phyloP scores from a whole-genome alignment of 805 yeast genomes.

The Spencermartinsiella europaea region DNA sequence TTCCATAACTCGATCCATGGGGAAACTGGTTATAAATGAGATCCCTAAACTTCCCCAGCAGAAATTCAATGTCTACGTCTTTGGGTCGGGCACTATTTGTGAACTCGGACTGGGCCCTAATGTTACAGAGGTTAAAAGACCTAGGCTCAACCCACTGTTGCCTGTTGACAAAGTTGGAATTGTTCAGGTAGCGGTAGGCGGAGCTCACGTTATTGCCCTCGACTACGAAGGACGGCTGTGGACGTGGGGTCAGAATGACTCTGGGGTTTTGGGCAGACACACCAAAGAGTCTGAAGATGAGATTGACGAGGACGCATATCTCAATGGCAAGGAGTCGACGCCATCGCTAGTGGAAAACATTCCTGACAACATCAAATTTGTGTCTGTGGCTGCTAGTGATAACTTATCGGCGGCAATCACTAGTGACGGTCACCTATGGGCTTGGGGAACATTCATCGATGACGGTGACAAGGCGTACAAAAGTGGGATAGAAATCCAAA shows the following conservation, averaged over 20 bases:
- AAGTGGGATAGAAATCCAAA: constrained; percentile 58
- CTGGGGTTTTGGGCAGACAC: constrained; percentile 85
- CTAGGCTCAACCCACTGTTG: constrained; percentile 80
- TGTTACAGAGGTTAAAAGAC: constrained; percentile 92
- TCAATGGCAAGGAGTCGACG: constrained; percentile 84
- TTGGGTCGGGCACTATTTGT: constrained; percentile 98
- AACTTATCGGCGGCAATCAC: constrained; percentile 77
- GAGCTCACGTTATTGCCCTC: constrained; percentile 86
- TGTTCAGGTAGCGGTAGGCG: constrained; percentile 90
- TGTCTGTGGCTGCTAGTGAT: constrained; percentile 87
- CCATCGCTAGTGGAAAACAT: constrained; percentile 76
- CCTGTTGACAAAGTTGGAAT: constrained; percentile 59
- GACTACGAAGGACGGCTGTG: constrained; percentile 75
- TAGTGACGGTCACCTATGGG: constrained; percentile 81
- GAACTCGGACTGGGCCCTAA: constrained; percentile 96
- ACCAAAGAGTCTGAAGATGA: constrained; percentile 51
- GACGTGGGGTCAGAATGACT: constrained; percentile 98
- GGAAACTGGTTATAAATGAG: constrained; percentile 13
- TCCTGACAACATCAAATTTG: constrained; percentile 47
- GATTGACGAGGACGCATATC: constrained; percentile 70
- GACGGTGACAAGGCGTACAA: constrained; percentile 88
- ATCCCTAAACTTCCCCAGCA: constrained; percentile 32
- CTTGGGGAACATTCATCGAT: constrained; percentile 91
- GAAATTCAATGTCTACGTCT: constrained; percentile 74
- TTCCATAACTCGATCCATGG: neutral